phyloP scores from a whole-genome alignment of 805 yeast genomes.

The Nakazawaea peltata region DNA sequence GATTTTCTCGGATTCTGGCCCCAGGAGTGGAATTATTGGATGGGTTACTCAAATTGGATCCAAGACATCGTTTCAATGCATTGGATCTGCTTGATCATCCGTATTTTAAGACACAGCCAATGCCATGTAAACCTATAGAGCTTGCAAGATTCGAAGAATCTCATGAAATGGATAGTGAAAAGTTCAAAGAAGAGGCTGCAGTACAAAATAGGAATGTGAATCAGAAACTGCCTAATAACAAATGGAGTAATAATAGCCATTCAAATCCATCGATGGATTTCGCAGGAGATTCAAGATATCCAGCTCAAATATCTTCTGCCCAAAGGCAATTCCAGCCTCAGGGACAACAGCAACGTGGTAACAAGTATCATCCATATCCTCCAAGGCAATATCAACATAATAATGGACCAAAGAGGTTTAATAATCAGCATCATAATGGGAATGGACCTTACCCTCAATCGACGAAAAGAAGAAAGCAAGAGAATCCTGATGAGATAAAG shows the following conservation, averaged over 20 bases:
- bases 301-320: background rate
- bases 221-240: background rate
- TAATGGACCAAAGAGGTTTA: no score
- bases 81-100: slow-evolving; percentile 62
- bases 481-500: slow-evolving; percentile 1
- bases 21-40: slow-evolving; percentile 49
- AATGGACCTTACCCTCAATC: background rate
- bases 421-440: no score
- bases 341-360: no score
- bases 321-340: background rate
- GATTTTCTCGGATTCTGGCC: slow-evolving; percentile 36
- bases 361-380: no score
- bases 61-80: slow-evolving; percentile 69
- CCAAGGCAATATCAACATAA: no score
- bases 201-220: background rate
- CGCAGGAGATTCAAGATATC: slow-evolving; percentile 1
- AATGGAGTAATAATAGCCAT: no score
- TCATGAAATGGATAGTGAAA: slow-evolving; percentile 77
- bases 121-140: slow-evolving; percentile 45
- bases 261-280: background rate
- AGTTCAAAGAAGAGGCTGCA: slow-evolving; percentile 40
- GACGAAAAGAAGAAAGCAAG: background rate
- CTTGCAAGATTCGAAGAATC: slow-evolving; percentile 74
- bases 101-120: slow-evolving; percentile 63
- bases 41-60: slow-evolving; percentile 62